Evolutionary conservation across 2,329 filamentous ascomycete genomes (phyloP).

Genomic region (Juglanconis sp.): DNA sequence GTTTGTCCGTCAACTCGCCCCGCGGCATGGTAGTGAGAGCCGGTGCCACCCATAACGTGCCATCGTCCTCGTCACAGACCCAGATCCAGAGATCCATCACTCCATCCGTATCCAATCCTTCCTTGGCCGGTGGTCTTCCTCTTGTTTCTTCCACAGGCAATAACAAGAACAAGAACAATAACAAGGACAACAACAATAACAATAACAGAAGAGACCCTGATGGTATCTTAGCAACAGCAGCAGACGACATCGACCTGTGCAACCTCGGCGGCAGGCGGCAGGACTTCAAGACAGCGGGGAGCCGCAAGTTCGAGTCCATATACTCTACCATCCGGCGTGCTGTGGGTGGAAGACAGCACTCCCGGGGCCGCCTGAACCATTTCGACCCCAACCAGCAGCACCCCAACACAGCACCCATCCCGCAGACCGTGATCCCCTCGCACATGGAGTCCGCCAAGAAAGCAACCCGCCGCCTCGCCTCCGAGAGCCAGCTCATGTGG

Average conservation of each 20-base stretch:
- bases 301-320: conserved; percentile 26
- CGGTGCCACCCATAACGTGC: not conserved
- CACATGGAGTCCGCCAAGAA: conserved; percentile 15
- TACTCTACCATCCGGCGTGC: conserved; percentile 31
- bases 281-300: conserved; percentile 19
- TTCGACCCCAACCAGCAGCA: not conserved
- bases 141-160: not conserved
- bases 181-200: not conserved
- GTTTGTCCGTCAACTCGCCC: conserved; percentile 29
- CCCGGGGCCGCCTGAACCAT: not conserved
- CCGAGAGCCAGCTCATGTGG: conserved; percentile 8
- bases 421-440: conserved; percentile 16
- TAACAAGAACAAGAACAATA: not conserved
- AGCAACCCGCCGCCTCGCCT: conserved; percentile 4
- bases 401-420: conserved; percentile 7
- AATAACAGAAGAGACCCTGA: not conserved
- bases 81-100: not conserved
- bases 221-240: conserved; percentile 2
- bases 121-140: conserved; percentile 1
- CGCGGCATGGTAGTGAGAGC: conserved; percentile 8
- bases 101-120: not conserved
- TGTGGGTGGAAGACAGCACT: conserved; percentile 15
- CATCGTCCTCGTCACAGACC: conserved; percentile 1
- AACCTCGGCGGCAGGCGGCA: conserved; percentile 19
- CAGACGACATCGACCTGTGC: conserved; percentile 9